Base-by-base conservation (phyloP, 2,329 filamentous ascomycete genomes). In the Phialophora tarda region DNA sequence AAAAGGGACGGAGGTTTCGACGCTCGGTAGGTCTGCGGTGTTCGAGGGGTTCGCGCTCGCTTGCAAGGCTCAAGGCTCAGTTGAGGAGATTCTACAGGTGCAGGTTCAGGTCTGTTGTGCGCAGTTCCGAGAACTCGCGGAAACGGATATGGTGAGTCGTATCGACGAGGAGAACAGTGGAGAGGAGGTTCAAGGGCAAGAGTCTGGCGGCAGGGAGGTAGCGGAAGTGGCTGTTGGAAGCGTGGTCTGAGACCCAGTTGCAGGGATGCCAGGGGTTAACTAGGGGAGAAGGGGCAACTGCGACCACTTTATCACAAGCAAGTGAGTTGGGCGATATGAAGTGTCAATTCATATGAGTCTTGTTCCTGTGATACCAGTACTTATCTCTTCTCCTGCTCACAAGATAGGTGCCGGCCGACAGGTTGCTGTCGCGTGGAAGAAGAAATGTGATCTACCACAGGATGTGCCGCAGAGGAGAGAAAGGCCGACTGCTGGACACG, bases 191-290 rank as follows among this genome's bases (percentile, higher is more conserved):
- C 51, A 55, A 55, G 58, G 23, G 58, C 53, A 59, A 60, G 58
- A 23, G 30, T 59, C 26, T 55, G 24, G 34, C 26, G 51, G 56
- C 56, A 62, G 48, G 32, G 48, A 55, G 54, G 28, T 44, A 24
- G 50, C 34, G 44, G 54, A 38, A 56, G 34, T 56, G 60, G 60
- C 50, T 56, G 51, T 44, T 44, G 50, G 30, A 48, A 30, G 32
- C 50, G 51, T 34, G 26, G 59, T 59, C 54, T 64, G 63, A 61
- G 63, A 66, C 64, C 64, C 60, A 66, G 64, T 66, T 63, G 58
- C 21, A 28, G 34, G 28, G 51, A 48, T 55, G 34, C 50, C 56
- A 54, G 34, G 58, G 63, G 47, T 61, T 21, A 1, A 4, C 28
- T 30, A 28, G 53, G 10, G 24, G 38, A 59, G 59, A 48, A 30